phyloP scores from a whole-genome alignment of 148 eudicot species.

The Beta vulgaris region DNA sequence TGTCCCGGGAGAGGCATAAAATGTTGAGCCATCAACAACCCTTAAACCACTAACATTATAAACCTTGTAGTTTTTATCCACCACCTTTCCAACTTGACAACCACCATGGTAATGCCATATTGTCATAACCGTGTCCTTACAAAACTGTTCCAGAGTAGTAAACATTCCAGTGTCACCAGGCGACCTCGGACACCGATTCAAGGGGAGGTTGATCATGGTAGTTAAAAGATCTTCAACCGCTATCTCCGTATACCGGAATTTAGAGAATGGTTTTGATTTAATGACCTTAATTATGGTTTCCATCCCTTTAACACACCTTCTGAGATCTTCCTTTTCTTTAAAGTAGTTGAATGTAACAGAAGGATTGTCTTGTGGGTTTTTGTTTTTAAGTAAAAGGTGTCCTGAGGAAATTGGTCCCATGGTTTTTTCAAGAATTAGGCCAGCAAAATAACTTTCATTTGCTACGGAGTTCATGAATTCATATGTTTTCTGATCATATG shows the following conservation, averaged over 20 bases:
- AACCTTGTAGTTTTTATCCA: slow-evolving; percentile 45
- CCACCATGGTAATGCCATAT: slow-evolving; percentile 77
- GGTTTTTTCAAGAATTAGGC: slow-evolving; percentile 52
- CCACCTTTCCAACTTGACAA: slow-evolving; percentile 54
- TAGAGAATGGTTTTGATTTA: slow-evolving; percentile 42
- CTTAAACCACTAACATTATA: slow-evolving; percentile 43
- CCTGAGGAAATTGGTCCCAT: slow-evolving; percentile 56
- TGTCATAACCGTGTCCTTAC: slow-evolving; percentile 58
- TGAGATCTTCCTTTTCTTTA: slow-evolving; percentile 50
- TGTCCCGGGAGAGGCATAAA: slow-evolving; percentile 50
- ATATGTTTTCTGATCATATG: slow-evolving; percentile 7
- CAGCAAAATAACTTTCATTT: slow-evolving; percentile 27
- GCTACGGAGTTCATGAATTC: slow-evolving; percentile 1
- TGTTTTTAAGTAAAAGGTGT: slow-evolving; percentile 39
- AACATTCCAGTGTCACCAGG: slow-evolving; percentile 15
- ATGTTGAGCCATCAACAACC: slow-evolving; percentile 52
- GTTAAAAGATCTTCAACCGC: slow-evolving; percentile 24
- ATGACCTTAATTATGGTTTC: slow-evolving; percentile 41
- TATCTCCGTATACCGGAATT: slow-evolving; percentile 30
- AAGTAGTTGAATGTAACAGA: slow-evolving; percentile 69
- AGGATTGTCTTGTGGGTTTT: slow-evolving; percentile 53
- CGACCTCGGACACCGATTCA: slow-evolving; percentile 23
- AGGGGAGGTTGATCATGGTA: slow-evolving; percentile 39
- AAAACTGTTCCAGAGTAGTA: slow-evolving; percentile 35
- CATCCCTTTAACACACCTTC: slow-evolving; percentile 58